Percentiles rank a stretch among this genome's conserved stretches.
Evolutionary conservation across 2,329 filamentous ascomycete species (phyloP).

Genomic region (Talaromyces piceae): DNA sequence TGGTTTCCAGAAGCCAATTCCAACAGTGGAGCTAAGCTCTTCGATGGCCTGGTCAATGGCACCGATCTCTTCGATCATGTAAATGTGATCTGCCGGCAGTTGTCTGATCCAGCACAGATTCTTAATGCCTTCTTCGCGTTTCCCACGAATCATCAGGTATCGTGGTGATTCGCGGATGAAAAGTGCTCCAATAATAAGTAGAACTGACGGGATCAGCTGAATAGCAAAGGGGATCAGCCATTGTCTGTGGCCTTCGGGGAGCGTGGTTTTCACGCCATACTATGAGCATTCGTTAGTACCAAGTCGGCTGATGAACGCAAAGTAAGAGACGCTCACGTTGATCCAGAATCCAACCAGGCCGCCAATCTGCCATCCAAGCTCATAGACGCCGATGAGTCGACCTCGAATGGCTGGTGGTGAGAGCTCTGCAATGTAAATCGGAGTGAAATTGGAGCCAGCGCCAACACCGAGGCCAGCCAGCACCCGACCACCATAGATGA

Average conservation of each 20-base stretch:
- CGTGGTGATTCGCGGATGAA: constrained; percentile 60
- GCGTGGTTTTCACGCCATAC: constrained; percentile 33
- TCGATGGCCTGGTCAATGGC: constrained; percentile 54
- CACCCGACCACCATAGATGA: constrained; percentile 44
- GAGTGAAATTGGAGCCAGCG: constrained; percentile 48
- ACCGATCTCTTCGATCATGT: constrained; percentile 66
- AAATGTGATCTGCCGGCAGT: constrained; percentile 41
- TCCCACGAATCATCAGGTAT: constrained; percentile 62
- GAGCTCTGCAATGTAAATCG: constrained; percentile 54
- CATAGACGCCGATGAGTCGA: constrained; percentile 52
- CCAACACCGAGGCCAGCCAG: constrained; percentile 48
- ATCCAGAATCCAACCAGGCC: constrained; percentile 47
- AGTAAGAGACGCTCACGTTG: constrained; percentile 17
- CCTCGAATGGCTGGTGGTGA: constrained; percentile 53
- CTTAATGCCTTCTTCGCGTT: constrained; percentile 57
- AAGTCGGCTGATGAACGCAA: not conserved
- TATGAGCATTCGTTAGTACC: constrained; percentile 10
- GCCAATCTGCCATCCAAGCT: constrained; percentile 49
- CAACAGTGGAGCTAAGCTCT: constrained; percentile 36
- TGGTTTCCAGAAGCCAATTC: constrained; percentile 40
- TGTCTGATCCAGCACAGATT: constrained; percentile 44
- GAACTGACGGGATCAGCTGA: constrained; percentile 29
- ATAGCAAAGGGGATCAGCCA: constrained; percentile 2
- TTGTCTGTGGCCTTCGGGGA: not conserved
- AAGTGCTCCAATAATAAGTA: constrained; percentile 48